phyloP scores from a whole-genome alignment of 306 rosid genomes.

The Vachellia pachyceras region DNA sequence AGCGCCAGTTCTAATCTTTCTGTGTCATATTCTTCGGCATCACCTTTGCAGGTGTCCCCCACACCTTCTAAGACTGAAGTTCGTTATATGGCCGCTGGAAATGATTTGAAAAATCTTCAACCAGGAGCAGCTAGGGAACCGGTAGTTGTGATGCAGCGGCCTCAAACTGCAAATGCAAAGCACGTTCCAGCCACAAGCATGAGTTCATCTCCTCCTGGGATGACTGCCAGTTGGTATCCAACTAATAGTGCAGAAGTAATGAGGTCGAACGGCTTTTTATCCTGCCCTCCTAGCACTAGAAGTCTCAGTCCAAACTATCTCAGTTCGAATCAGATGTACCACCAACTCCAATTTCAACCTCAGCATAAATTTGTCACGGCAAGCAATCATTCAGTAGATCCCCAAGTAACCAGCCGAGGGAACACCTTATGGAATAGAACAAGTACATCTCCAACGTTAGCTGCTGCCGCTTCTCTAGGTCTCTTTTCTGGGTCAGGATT shows the following conservation, averaged over 20 bases:
- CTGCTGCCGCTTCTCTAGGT: constrained; percentile 91
- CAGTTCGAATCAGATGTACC: constrained; percentile 73
- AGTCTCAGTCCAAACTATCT: constrained; percentile 63
- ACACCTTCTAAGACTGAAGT: constrained; percentile 69
- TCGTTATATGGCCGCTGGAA: constrained; percentile 62
- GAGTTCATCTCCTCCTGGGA: constrained; percentile 82
- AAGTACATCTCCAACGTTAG: constrained; percentile 68
- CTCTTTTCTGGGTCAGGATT: constrained; percentile 91
- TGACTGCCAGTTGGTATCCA: constrained; percentile 72
- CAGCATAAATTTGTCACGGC: constrained; percentile 65
- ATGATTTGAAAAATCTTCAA: constrained; percentile 70
- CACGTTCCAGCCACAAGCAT: constrained; percentile 66
- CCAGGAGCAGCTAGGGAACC: constrained; percentile 77
- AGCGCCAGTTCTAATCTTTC: constrained; percentile 64
- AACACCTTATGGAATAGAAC: constrained; percentile 68
- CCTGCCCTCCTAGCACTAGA: constrained; percentile 64
- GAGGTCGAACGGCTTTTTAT: constrained; percentile 67
- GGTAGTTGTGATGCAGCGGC: constrained; percentile 76
- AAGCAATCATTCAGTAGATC: constrained; percentile 62
- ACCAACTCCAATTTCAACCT: constrained; percentile 77
- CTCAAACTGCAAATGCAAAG: constrained; percentile 69
- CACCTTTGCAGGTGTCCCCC: constrained; percentile 66
- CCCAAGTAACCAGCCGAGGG: constrained; percentile 60
- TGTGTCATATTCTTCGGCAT: constrained; percentile 65
- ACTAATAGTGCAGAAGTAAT: constrained; percentile 55